These are phyloP conservation scores for Penicillium freii DNA, from an alignment of 2,329 filamentous ascomycete genomes.

Conservation along the genomic window DNA sequence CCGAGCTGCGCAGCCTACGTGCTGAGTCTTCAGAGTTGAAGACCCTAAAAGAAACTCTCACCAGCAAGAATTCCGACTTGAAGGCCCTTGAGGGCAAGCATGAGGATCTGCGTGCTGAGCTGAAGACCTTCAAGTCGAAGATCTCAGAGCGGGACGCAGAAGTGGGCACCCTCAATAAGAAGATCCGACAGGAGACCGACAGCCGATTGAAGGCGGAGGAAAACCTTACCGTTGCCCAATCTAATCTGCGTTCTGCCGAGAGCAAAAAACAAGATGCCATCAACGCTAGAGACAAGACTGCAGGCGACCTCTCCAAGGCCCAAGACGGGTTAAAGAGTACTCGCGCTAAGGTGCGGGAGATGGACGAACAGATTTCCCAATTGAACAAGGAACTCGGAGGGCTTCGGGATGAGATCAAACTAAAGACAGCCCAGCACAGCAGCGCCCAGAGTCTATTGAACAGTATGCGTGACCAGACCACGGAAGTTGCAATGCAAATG, in stretches of 20 bases:
- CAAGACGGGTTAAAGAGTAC: conserved; percentile 66
- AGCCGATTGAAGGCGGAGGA: conserved; percentile 75
- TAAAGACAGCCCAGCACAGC: conserved; percentile 81
- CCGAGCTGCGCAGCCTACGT: conserved; percentile 75
- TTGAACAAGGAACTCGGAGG: conserved; percentile 65
- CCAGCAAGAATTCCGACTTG: conserved; percentile 61
- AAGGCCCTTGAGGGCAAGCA: conserved; percentile 77
- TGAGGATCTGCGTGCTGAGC: conserved; percentile 74
- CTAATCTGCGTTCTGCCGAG: conserved; percentile 75
- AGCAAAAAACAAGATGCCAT: conserved; percentile 74
- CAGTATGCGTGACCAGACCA: conserved; percentile 89
- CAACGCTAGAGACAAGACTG: conserved; percentile 68
- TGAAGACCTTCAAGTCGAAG: conserved; percentile 67
- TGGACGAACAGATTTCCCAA: conserved; percentile 71
- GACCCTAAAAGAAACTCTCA: conserved; percentile 70
- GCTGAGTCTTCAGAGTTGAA: conserved; percentile 75
- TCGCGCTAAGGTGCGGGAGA: conserved; percentile 61
- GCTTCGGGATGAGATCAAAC: conserved; percentile 74
- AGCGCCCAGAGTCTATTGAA: conserved; percentile 82
- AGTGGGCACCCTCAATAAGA: conserved; percentile 73
- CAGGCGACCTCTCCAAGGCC: conserved; percentile 66
- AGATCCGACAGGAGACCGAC: conserved; percentile 70
- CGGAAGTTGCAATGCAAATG: conserved; percentile 85
- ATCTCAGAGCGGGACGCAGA: conserved; percentile 73
- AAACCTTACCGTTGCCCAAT: conserved; percentile 67